Conservation (phyloP, 345 rosid species). For the Arabidopsis suecica region DNA sequence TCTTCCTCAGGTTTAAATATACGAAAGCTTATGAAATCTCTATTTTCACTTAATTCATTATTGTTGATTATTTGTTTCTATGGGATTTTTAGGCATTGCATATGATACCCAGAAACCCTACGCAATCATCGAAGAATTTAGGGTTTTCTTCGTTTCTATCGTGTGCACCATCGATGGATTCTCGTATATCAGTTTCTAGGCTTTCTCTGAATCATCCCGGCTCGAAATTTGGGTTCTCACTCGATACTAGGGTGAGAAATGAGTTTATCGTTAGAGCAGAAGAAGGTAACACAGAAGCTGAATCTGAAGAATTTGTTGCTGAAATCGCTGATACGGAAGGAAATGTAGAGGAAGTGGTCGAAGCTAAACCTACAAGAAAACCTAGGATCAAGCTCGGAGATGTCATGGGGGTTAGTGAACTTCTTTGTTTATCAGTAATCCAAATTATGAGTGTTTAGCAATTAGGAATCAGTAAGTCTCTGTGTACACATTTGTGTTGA, state of each 20-base stretch:
- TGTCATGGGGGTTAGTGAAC: conserved; percentile 36
- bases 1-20: conserved; percentile 56
- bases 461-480: not conserved
- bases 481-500: not conserved
- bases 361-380: conserved; percentile 47
- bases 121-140: conserved; percentile 49
- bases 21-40: not conserved
- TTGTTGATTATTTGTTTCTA: not conserved
- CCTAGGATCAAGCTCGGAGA: conserved; percentile 44
- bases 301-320: conserved; percentile 39
- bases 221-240: conserved; percentile 41
- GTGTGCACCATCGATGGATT: conserved; percentile 40
- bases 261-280: conserved; percentile 69
- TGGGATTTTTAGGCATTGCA: conserved; percentile 54
- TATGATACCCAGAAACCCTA: conserved; percentile 54
- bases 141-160: conserved; percentile 54
- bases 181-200: conserved; percentile 45
- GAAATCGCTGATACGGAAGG: conserved; percentile 25
- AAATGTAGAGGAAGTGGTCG: conserved; percentile 35
- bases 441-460: not conserved
- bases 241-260: conserved; percentile 44
- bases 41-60: not conserved
- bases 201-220: conserved; percentile 44
- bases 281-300: conserved; percentile 44
- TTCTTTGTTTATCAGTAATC: not conserved